Evolutionary conservation across 192 early-diverging fungal species (phyloP).

Genomic region (Globomyces pollinis-pini): DNA sequence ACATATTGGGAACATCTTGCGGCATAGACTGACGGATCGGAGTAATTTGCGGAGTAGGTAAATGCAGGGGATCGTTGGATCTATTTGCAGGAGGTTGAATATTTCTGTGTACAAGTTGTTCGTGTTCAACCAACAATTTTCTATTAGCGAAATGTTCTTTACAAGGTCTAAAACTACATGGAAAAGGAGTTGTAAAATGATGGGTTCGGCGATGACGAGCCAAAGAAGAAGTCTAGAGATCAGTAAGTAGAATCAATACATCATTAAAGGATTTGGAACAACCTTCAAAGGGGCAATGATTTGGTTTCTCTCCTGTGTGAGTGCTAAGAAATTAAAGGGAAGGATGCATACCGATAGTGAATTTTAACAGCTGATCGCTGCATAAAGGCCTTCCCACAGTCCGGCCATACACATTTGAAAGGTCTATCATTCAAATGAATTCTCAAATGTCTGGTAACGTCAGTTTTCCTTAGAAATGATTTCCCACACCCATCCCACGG

Average conservation of each 20-base stretch:
- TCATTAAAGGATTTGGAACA: slow-evolving; percentile 44
- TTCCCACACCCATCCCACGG: slow-evolving; percentile 61
- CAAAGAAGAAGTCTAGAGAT: slow-evolving; percentile 7
- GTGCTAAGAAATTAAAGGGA: slow-evolving; percentile 64
- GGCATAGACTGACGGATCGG: background rate
- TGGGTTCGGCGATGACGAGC: slow-evolving; percentile 12
- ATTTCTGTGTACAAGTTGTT: slow-evolving; percentile 4
- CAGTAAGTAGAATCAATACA: slow-evolving; percentile 3
- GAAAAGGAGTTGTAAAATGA: slow-evolving; percentile 6
- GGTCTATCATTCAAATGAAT: slow-evolving; percentile 78
- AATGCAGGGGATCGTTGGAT: background rate
- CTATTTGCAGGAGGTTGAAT: background rate
- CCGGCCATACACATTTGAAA: slow-evolving; percentile 51
- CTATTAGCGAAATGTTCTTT: slow-evolving; percentile 9
- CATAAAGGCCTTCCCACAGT: slow-evolving; percentile 76
- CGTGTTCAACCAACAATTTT: slow-evolving; percentile 5
- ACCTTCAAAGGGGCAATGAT: slow-evolving; percentile 52
- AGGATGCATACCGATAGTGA: slow-evolving; percentile 52
- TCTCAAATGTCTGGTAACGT: slow-evolving; percentile 67
- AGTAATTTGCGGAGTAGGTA: slow-evolving; percentile 6
- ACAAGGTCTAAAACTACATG: slow-evolving; percentile 5
- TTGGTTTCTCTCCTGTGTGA: slow-evolving; percentile 72
- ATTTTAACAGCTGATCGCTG: slow-evolving; percentile 78
- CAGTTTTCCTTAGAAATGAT: slow-evolving; percentile 63
- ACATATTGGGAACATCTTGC: too few species aligned